Conservation (phyloP, 1,284 basidiomycete genomes). For the Pascua sp. region DNA sequence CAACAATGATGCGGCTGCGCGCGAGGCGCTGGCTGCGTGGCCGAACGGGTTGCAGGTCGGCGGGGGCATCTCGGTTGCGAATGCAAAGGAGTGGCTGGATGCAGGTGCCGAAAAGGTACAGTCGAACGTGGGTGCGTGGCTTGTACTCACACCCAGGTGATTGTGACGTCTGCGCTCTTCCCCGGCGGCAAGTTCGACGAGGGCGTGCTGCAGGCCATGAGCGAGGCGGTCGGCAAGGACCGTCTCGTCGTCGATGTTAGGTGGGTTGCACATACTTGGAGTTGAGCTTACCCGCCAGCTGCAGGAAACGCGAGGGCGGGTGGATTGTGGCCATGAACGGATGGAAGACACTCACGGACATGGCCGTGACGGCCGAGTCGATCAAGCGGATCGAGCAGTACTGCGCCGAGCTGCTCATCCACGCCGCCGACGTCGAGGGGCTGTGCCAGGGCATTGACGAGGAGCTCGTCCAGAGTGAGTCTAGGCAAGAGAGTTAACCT, state of each 20-base stretch:
- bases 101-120: slow-evolving; percentile 85
- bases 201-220: slow-evolving; percentile 65
- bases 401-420: slow-evolving; percentile 85
- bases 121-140: background rate
- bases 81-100: slow-evolving; percentile 80
- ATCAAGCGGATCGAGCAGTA: slow-evolving; percentile 35
- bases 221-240: slow-evolving; percentile 73
- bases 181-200: slow-evolving; percentile 74
- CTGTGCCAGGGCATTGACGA: slow-evolving; percentile 95
- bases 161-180: slow-evolving; percentile 95
- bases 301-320: slow-evolving; percentile 67
- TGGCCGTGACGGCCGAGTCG: slow-evolving; percentile 66
- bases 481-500: background rate
- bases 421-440: slow-evolving; percentile 97
- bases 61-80: slow-evolving; percentile 80
- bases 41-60: slow-evolving; percentile 83
- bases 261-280: too few relatives aligned
- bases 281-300: slow-evolving; percentile 57
- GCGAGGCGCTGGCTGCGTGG: slow-evolving; percentile 78
- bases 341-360: slow-evolving; percentile 95
- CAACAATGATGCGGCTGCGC: slow-evolving; percentile 79
- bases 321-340: slow-evolving; percentile 99
- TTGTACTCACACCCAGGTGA: slow-evolving; percentile 60
- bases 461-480: slow-evolving; percentile 74
- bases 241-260: slow-evolving; percentile 91